phyloP scores from a whole-genome alignment of 495 filamentous ascomycete genomes.

The Neurospora sp. region DNA sequence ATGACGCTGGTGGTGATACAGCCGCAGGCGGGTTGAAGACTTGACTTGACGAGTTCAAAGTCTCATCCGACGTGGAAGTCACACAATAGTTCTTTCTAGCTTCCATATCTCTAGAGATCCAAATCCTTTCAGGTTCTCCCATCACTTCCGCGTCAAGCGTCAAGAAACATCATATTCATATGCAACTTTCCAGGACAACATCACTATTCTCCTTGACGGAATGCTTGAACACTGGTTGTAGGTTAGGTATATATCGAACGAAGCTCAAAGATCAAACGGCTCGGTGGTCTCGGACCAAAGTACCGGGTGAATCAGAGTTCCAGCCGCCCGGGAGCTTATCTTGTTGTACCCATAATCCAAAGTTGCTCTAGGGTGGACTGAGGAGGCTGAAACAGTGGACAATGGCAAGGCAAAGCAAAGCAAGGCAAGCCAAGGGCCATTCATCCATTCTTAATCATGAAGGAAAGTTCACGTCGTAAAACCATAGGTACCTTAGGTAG shows the following conservation, averaged over 20 bases:
- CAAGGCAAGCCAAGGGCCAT: too few species aligned
- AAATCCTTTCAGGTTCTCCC: neutral
- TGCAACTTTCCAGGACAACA: neutral
- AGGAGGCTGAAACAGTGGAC: neutral
- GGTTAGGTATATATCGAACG: too few species aligned
- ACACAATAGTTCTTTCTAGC: neutral
- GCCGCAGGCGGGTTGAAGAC: neutral
- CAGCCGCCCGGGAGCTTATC: too few species aligned
- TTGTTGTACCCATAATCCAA: too few species aligned
- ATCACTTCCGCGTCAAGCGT: neutral
- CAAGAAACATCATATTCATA: neutral
- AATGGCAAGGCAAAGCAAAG: too few species aligned
- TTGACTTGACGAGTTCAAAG: neutral
- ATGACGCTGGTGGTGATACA: neutral
- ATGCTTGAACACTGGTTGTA: neutral
- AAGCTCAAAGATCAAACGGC: neutral
- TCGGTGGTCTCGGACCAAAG: neutral
- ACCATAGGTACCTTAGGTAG: too few species aligned
- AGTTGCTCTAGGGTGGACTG: too few species aligned
- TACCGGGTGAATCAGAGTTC: neutral
- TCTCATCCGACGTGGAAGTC: neutral
- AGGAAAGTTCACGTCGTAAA: too few species aligned
- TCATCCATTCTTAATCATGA: too few species aligned
- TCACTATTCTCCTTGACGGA: neutral
- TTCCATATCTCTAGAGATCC: neutral